Evolutionary conservation across 176 grass and related monocot species (phyloP).

Genomic region (Tuctoria greenei): DNA sequence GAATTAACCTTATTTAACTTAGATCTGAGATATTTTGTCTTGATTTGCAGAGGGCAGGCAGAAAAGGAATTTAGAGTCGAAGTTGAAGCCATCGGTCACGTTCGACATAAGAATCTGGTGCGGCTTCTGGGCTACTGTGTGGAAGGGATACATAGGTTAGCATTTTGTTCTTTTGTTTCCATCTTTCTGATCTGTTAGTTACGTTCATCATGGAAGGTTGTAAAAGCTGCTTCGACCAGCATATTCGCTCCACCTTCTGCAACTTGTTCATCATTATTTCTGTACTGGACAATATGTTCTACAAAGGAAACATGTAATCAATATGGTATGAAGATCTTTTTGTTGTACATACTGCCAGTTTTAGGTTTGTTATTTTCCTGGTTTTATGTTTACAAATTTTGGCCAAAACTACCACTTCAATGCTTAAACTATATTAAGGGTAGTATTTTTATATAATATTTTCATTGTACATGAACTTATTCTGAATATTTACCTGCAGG

Average conservation of each 20-base stretch:
- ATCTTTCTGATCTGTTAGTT: slow-evolving; percentile 15
- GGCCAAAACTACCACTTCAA: not conserved
- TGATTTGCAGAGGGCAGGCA: slow-evolving; percentile 74
- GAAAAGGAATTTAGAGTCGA: slow-evolving; percentile 97
- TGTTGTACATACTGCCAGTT: not conserved
- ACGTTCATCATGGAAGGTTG: not conserved
- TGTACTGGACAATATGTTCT: not conserved
- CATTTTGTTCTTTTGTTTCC: slow-evolving; percentile 37
- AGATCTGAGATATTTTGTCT: slow-evolving; percentile 21
- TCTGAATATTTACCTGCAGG: slow-evolving; percentile 50
- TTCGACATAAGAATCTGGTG: slow-evolving; percentile 94
- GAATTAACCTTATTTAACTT: slow-evolving; percentile 28
- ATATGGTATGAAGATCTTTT: not conserved
- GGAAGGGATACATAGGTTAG: slow-evolving; percentile 88
- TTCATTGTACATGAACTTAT: slow-evolving; percentile 8
- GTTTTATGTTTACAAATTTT: slow-evolving; percentile 27
- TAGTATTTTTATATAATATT: no score
- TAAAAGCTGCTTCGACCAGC: slow-evolving; percentile 15
- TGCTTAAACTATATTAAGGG: slow-evolving; percentile 4
- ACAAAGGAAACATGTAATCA: not conserved
- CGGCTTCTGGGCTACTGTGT: slow-evolving; percentile 89
- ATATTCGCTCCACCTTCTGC: slow-evolving; percentile 13
- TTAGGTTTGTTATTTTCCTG: not conserved
- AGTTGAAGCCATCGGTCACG: slow-evolving; percentile 97
- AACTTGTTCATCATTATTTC: slow-evolving; percentile 21